phyloP scores from a whole-genome alignment of 352 stramenopile genomes.

The Phytophthora agathidicida region DNA sequence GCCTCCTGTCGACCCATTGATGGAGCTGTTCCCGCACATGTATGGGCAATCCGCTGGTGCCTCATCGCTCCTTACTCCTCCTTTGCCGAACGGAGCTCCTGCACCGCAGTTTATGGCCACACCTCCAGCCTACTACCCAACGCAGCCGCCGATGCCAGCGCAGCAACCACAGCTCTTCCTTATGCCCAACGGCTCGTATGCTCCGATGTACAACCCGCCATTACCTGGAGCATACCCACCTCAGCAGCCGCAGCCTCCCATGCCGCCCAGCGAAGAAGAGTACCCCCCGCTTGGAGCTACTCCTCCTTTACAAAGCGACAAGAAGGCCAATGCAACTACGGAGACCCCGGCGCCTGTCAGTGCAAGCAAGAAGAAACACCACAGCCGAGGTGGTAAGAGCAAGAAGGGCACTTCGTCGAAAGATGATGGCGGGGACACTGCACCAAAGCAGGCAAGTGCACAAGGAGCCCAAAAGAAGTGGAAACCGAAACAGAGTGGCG shows the following conservation, averaged over 20 bases:
- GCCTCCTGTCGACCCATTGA: slow-evolving; percentile 29
- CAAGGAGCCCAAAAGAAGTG: slow-evolving; percentile 33
- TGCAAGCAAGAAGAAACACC: slow-evolving; percentile 25
- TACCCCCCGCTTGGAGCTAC: slow-evolving; percentile 37
- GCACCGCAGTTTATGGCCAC: slow-evolving; percentile 21
- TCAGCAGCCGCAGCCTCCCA: slow-evolving; percentile 12
- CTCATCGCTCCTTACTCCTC: slow-evolving; percentile 38
- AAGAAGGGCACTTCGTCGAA: slow-evolving; percentile 24
- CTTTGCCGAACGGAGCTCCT: slow-evolving; percentile 19
- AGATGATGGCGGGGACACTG: slow-evolving; percentile 1
- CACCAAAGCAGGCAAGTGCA: slow-evolving; percentile 3
- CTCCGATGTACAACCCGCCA: slow-evolving; percentile 31
- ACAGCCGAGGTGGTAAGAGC: slow-evolving; percentile 12
- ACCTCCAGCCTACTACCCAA: slow-evolving; percentile 29
- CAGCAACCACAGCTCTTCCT: slow-evolving; percentile 37
- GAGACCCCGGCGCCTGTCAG: not conserved
- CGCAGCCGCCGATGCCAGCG: slow-evolving; percentile 22
- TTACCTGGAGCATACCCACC: slow-evolving; percentile 12
- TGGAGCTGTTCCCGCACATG: slow-evolving; percentile 64
- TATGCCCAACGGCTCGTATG: slow-evolving; percentile 41
- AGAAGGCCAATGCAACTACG: slow-evolving; percentile 16
- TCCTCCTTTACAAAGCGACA: slow-evolving; percentile 10
- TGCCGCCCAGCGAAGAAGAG: slow-evolving; percentile 30
- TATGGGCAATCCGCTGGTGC: slow-evolving; percentile 32
- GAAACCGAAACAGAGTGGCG: slow-evolving; percentile 36